Base-by-base conservation (phyloP, 257 asterid species). In the Solanum microdontum region DNA sequence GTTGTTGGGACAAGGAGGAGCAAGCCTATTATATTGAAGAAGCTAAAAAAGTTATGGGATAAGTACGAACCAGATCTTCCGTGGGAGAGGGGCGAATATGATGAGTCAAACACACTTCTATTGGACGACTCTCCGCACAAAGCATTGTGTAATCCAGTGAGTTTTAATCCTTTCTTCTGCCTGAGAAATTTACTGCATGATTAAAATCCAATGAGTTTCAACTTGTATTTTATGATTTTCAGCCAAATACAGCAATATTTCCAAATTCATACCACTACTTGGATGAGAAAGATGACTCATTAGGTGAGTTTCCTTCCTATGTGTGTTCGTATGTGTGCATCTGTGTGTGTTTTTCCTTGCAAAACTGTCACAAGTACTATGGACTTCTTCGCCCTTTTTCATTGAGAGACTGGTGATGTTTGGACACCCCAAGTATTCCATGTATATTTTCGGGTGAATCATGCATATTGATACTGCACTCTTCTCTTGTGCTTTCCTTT, bases 81-180 rank as follows among this genome's bases (percentile, higher is more conserved):
- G 11, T 96, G 98, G 99, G 94, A 94, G 86, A 90, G 58, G 87
- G 98, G 98, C 83, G 93, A 89, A 26, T 95, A 89, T 88, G 93
- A 95, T 83, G 98, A 94, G 88, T 87, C 97, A 55, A 95, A 96
- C 89, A 96, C 99, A 6, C 94, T 96, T 88, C 87, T 96, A 90
- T 84, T 96, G 88, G 99, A 96, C 70, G 99, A 96, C 88, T 92
- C 98, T 87, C 99, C 98, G 8, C 90, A 90, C 87, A 95, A 96
- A 89, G 97, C 99, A 79, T 84, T 95, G 39, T 87, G 90, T 86
- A 96, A 96, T 91, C 99, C 98, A 7, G 98, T 95, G 93, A 92
- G 94, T 90, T 89, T 70, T 88, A 86, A 37, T 19, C 30, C 83
- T 75, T 88, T 80, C 32, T 19, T 88, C 87, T 89, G 86, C 86